Conservation (phyloP, 2,329 filamentous ascomycete genomes). For the Aspergillus fijiensis region DNA sequence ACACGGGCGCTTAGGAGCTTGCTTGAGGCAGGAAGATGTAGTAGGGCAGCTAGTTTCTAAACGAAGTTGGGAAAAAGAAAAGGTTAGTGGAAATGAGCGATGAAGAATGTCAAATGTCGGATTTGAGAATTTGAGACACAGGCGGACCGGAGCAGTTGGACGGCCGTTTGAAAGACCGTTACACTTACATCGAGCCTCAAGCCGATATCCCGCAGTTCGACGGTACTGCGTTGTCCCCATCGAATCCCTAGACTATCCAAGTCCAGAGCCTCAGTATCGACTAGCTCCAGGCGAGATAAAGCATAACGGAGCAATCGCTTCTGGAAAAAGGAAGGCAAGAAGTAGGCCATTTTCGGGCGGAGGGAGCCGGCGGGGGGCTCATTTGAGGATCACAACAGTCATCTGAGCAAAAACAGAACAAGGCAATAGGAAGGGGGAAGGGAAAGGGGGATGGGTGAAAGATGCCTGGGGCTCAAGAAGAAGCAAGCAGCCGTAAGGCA, state of each 20-base stretch:
- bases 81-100: slow-evolving; percentile 15
- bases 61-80: slow-evolving; percentile 11
- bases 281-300: slow-evolving; percentile 75
- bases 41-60: slow-evolving; percentile 74
- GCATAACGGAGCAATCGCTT: slow-evolving; percentile 87
- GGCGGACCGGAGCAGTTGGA: slow-evolving; percentile 11
- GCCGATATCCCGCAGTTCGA: slow-evolving; percentile 85
- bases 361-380: slow-evolving; percentile 33
- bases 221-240: slow-evolving; percentile 74
- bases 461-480: background rate
- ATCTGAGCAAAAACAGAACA: slow-evolving; percentile 27
- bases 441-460: slow-evolving; percentile 4
- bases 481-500: slow-evolving; percentile 2
- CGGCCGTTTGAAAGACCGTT: slow-evolving; percentile 1
- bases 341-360: slow-evolving; percentile 62
- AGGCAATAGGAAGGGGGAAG: slow-evolving; percentile 13
- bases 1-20: slow-evolving; percentile 73
- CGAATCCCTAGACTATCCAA: slow-evolving; percentile 82
- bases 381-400: slow-evolving; percentile 24
- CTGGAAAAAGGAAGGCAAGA: slow-evolving; percentile 76
- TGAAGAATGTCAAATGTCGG: slow-evolving; percentile 1
- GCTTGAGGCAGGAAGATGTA: slow-evolving; percentile 72
- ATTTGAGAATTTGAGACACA: background rate
- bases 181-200: slow-evolving; percentile 69
- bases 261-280: slow-evolving; percentile 84